Evolutionary conservation across 2,329 filamentous ascomycete genomes (phyloP).

Genomic region (Byssochlamys sp.): DNA sequence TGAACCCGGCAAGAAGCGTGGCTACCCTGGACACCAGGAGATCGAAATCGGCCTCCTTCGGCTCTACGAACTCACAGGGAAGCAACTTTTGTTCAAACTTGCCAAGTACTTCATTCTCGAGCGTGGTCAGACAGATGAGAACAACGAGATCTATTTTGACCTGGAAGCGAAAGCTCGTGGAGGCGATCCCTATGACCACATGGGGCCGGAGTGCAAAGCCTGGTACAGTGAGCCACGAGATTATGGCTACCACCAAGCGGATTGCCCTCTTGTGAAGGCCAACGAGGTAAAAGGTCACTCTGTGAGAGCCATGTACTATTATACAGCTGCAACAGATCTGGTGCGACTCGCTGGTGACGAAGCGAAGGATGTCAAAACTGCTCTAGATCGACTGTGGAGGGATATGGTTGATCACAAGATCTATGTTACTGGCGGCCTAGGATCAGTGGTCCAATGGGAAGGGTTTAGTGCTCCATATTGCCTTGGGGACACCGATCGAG

Average conservation of each 20-base stretch:
- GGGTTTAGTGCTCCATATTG: slow-evolving; percentile 53
- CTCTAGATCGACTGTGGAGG: slow-evolving; percentile 45
- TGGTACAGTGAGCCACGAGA: slow-evolving; percentile 28
- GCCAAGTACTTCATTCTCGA: slow-evolving; percentile 51
- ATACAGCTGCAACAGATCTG: slow-evolving; percentile 50
- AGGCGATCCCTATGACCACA: neutral
- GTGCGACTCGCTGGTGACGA: slow-evolving; percentile 25
- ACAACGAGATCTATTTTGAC: slow-evolving; percentile 43
- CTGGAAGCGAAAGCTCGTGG: slow-evolving; percentile 33
- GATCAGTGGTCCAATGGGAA: slow-evolving; percentile 50
- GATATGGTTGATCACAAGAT: slow-evolving; percentile 55
- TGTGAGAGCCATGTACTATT: slow-evolving; percentile 52
- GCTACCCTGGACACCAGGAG: slow-evolving; percentile 53
- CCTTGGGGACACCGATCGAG: slow-evolving; percentile 49
- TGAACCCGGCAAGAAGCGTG: slow-evolving; percentile 40
- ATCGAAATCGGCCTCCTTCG: slow-evolving; percentile 43
- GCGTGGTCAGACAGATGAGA: slow-evolving; percentile 41
- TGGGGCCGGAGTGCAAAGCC: slow-evolving; percentile 40
- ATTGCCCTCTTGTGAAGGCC: slow-evolving; percentile 46
- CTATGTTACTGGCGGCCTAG: slow-evolving; percentile 54
- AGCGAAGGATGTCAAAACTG: slow-evolving; percentile 22
- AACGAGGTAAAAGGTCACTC: slow-evolving; percentile 49
- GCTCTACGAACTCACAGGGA: slow-evolving; percentile 32
- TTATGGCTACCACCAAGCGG: slow-evolving; percentile 45
- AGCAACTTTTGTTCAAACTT: slow-evolving; percentile 36